phyloP scores from a whole-genome alignment of 2,329 filamentous ascomycete species.

The Penicillium sclerotiorum region DNA sequence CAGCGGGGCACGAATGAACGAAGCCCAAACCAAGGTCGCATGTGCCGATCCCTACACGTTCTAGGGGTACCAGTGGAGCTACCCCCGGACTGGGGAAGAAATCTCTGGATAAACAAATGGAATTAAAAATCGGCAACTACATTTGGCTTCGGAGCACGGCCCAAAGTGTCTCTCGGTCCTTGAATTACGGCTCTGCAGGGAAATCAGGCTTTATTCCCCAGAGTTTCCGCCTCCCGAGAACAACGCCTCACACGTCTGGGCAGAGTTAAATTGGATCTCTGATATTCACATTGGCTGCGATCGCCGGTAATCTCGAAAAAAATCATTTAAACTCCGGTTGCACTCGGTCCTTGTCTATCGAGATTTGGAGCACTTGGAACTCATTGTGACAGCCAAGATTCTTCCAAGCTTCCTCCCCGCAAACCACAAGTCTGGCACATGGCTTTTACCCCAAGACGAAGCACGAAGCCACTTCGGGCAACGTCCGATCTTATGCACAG shows the following conservation, averaged over 20 bases:
- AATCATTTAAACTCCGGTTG: no score
- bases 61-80: constrained; percentile 3
- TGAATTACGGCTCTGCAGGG: no score
- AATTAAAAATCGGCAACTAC: not conserved
- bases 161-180: not conserved
- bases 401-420: not conserved
- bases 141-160: not conserved
- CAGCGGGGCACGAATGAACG: constrained; percentile 11
- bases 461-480: not conserved
- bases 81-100: constrained; percentile 1
- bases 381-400: not conserved
- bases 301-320: not conserved
- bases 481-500: no score
- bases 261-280: not conserved
- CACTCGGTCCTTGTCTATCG: no score
- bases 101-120: not conserved
- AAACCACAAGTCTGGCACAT: no score
- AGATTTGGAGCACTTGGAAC: no score
- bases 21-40: constrained; percentile 3
- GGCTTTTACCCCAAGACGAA: not conserved
- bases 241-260: not conserved
- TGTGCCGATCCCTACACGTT: constrained; percentile 11
- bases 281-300: not conserved
- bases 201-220: not conserved
- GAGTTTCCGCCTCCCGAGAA: not conserved